phyloP scores from a whole-genome alignment of 352 stramenopile species.

The Blastocystis sp. region DNA sequence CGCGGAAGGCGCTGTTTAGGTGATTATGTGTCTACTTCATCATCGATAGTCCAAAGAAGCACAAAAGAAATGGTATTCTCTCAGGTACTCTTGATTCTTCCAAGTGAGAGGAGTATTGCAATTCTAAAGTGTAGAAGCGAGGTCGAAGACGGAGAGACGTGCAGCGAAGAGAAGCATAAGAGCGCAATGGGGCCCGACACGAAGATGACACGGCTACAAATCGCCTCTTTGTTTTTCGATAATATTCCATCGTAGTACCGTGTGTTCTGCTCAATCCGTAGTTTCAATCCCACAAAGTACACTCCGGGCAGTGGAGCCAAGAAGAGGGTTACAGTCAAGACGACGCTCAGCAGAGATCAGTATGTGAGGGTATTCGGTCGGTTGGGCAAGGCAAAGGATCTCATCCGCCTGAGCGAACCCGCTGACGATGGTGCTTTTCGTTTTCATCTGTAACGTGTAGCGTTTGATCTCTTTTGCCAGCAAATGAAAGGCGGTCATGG shows the following conservation, averaged over 20 bases:
- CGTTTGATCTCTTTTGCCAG: constrained; percentile 41
- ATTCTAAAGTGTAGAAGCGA: not conserved
- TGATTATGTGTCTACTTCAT: not conserved
- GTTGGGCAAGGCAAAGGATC: constrained; percentile 17
- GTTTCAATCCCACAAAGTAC: constrained; percentile 5
- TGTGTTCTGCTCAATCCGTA: not conserved
- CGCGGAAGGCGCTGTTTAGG: constrained; percentile 51
- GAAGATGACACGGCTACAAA: not conserved
- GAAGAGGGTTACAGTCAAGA: constrained; percentile 4
- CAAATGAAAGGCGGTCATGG: not conserved
- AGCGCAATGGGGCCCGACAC: not conserved
- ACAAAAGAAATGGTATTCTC: constrained; percentile 4
- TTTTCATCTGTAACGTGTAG: not conserved
- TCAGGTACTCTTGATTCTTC: not conserved
- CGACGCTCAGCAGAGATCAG: constrained; percentile 8
- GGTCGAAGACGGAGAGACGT: not conserved
- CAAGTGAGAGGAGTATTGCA: not conserved
- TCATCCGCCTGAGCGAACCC: not conserved
- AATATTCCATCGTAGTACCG: constrained; percentile 20
- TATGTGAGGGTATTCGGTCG: constrained; percentile 9
- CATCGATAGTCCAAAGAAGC: constrained; percentile 1
- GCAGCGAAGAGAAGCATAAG: not conserved
- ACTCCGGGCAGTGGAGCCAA: not conserved
- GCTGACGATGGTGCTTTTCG: not conserved
- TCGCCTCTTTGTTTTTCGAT: constrained; percentile 52